Evolutionary conservation across 345 rosid genomes (phyloP).

Genomic region (Turritis glabra): DNA sequence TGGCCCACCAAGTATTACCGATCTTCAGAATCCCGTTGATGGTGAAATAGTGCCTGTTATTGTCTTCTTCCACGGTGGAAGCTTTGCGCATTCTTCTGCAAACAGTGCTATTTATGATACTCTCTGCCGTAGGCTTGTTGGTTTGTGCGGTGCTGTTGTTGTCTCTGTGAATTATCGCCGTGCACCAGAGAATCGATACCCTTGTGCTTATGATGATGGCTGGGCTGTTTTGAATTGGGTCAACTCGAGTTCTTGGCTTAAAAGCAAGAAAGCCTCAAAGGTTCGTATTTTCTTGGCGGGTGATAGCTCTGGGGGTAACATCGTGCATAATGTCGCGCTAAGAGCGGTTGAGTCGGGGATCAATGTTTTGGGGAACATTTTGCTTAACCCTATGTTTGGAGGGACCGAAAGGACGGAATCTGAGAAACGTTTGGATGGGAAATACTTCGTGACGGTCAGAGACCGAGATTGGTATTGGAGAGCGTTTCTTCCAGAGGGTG

Average conservation of each 20-base stretch:
- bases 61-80: conserved; percentile 92
- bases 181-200: conserved; percentile 82
- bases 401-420: conserved; percentile 84
- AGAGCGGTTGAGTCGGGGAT: conserved; percentile 70
- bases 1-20: conserved; percentile 41
- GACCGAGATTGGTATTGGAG: conserved; percentile 96
- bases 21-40: conserved; percentile 71
- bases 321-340: conserved; percentile 75
- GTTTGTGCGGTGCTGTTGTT: conserved; percentile 67
- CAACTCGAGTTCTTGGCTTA: conserved; percentile 76
- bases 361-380: conserved; percentile 61
- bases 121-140: conserved; percentile 76
- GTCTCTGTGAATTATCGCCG: conserved; percentile 88
- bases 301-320: conserved; percentile 96
- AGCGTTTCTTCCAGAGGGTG: conserved; percentile 85
- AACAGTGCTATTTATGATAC: conserved; percentile 82
- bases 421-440: conserved; percentile 77
- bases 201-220: conserved; percentile 93
- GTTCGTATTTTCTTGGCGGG: conserved; percentile 82
- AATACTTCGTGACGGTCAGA: conserved; percentile 66
- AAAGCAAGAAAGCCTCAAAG: conserved; percentile 62
- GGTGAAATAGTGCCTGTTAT: conserved; percentile 75
- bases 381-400: conserved; percentile 93
- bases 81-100: conserved; percentile 89
- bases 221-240: conserved; percentile 88